Conservation (phyloP, 2,329 filamentous ascomycete genomes). For the Colletotrichum sojae region DNA sequence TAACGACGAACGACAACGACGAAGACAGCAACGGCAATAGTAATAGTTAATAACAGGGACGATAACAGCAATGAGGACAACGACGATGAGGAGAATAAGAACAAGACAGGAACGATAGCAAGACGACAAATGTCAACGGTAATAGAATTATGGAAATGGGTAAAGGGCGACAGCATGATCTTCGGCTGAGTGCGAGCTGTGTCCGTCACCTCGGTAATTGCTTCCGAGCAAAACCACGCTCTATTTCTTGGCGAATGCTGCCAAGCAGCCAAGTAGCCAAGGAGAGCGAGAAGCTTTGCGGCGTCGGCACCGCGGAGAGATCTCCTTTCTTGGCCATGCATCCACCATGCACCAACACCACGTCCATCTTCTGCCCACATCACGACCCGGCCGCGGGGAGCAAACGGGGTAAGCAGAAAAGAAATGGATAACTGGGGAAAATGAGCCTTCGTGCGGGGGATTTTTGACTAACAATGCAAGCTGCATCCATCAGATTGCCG, state of each 20-base stretch:
- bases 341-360: neutral
- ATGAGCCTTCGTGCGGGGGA: conserved; percentile 23
- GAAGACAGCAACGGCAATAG: too few relatives aligned
- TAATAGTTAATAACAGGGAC: too few relatives aligned
- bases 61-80: too few relatives aligned
- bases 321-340: conserved; percentile 28
- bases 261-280: conserved; percentile 25
- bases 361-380: conserved; percentile 18
- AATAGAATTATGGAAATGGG: too few relatives aligned
- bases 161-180: too few relatives aligned
- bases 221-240: neutral
- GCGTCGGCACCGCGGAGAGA: conserved; percentile 20
- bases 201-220: neutral
- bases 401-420: conserved; percentile 3
- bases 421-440: conserved; percentile 34
- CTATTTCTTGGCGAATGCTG: neutral
- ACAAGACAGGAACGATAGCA: too few relatives aligned
- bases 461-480: conserved; percentile 22
- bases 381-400: conserved; percentile 1
- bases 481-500: conserved; percentile 19
- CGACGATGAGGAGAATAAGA: too few relatives aligned
- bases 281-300: conserved; percentile 32
- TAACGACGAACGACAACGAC: too few relatives aligned
- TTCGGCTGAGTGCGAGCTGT: too few relatives aligned
- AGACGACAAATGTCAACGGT: too few relatives aligned